Conservation (phyloP, 140 eudicot genomes). For the Ambrosia hybrid region DNA sequence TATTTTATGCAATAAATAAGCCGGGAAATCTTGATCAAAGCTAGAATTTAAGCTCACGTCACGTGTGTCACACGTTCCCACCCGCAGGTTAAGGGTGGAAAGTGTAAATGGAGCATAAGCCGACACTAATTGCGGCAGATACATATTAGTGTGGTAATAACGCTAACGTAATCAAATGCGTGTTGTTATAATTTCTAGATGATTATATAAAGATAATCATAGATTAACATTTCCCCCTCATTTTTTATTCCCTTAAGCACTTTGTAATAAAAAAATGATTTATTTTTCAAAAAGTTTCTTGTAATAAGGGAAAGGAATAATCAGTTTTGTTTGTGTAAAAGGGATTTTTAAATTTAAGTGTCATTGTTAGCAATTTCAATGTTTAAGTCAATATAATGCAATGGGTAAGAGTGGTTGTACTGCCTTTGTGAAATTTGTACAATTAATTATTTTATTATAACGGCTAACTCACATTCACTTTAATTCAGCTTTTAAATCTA, state of each 20-base stretch:
- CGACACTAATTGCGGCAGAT: slow-evolving; percentile 19
- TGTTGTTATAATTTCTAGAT: slow-evolving; percentile 17
- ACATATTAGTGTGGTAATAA: background rate
- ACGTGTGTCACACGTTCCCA: slow-evolving; percentile 6
- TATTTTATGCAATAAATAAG: background rate
- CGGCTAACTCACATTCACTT: too few relatives aligned
- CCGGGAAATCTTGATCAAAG: background rate
- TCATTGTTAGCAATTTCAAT: background rate
- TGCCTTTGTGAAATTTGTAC: too few relatives aligned
- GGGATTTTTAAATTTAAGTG: background rate
- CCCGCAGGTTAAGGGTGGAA: background rate
- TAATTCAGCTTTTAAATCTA: too few relatives aligned
- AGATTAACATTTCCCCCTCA: background rate
- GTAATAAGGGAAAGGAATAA: background rate
- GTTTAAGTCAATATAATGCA: background rate
- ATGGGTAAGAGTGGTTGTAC: background rate
- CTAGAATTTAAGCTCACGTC: background rate
- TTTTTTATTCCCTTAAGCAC: background rate
- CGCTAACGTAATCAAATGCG: slow-evolving; percentile 36
- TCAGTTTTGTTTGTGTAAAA: background rate
- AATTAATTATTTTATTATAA: too few relatives aligned
- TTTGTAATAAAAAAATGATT: too few relatives aligned
- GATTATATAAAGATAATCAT: background rate
- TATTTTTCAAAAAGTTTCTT: background rate
- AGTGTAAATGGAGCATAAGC: background rate